phyloP scores from a whole-genome alignment of 345 rosid species.

The Durio zibethinus region DNA sequence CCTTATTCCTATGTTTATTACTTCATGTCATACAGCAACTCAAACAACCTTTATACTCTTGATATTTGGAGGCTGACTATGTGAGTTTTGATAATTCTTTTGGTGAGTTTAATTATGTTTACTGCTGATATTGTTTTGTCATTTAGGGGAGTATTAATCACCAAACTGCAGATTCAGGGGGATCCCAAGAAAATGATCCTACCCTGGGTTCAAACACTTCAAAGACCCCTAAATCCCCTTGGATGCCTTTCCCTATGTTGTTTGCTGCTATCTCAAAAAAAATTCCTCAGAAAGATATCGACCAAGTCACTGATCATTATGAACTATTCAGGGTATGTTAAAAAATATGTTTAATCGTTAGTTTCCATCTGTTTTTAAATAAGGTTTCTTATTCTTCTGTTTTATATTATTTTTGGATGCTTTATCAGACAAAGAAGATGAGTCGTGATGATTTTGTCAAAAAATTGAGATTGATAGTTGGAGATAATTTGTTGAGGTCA shows the following conservation, averaged over 20 bases:
- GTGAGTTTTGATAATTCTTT: background rate
- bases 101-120: background rate
- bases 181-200: conserved; percentile 47
- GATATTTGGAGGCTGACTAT: background rate
- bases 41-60: background rate
- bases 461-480: conserved; percentile 60
- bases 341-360: background rate
- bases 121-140: conserved; percentile 1
- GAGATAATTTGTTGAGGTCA: conserved; percentile 66
- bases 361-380: background rate
- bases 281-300: conserved; percentile 61
- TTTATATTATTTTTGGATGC: background rate
- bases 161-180: conserved; percentile 32
- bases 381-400: background rate
- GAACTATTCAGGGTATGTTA: conserved; percentile 58
- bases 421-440: conserved; percentile 54
- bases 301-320: conserved; percentile 40
- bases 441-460: conserved; percentile 60
- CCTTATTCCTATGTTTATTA: background rate
- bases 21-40: background rate
- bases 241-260: conserved; percentile 83
- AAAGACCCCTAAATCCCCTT: conserved; percentile 72
- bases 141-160: conserved; percentile 28
- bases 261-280: conserved; percentile 74
- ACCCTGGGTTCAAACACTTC: conserved; percentile 54